phyloP scores from a whole-genome alignment of 1,139 yeast genomes.

The Pichia sp. region DNA sequence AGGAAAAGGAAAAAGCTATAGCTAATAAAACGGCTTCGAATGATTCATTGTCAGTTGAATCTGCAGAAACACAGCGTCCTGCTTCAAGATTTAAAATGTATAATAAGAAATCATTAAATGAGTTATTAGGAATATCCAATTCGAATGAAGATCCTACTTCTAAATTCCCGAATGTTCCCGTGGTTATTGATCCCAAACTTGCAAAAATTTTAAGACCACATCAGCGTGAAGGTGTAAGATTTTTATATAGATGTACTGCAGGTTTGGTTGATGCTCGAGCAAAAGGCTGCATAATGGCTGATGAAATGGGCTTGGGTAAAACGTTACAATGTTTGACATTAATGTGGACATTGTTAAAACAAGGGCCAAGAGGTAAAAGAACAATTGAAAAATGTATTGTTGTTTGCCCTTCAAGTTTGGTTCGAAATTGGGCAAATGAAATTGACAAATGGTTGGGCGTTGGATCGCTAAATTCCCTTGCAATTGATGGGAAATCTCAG shows the following conservation, averaged over 20 bases:
- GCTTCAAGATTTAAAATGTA: constrained; percentile 21
- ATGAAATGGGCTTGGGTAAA: constrained; percentile 97
- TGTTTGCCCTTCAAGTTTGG: constrained; percentile 93
- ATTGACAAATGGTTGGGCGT: constrained; percentile 93
- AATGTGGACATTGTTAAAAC: constrained; percentile 89
- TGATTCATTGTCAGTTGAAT: constrained; percentile 9
- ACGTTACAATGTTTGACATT: constrained; percentile 89
- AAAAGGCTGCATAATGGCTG: constrained; percentile 98
- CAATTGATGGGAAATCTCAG: constrained; percentile 83
- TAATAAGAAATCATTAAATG: constrained; percentile 65
- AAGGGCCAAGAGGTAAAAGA: constrained; percentile 82
- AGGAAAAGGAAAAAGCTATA: too few relatives aligned
- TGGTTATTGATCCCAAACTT: constrained; percentile 86
- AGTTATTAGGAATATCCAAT: constrained; percentile 66
- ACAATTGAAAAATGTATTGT: constrained; percentile 88
- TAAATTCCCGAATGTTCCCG: constrained; percentile 81
- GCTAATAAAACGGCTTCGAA: too few relatives aligned
- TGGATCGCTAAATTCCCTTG: constrained; percentile 80
- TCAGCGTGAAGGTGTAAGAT: constrained; percentile 93
- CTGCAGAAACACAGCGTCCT: constrained; percentile 21
- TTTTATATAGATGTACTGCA: constrained; percentile 82
- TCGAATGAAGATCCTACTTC: constrained; percentile 40
- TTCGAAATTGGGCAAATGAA: constrained; percentile 97
- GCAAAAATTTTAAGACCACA: constrained; percentile 88
- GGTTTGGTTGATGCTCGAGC: constrained; percentile 85